A percentile compares a stretch with the other conserved stretches of the same genome.
Evolutionary conservation across 2,329 filamentous ascomycete species (phyloP).

Genomic region (Ophiocordyceps sinensis): DNA sequence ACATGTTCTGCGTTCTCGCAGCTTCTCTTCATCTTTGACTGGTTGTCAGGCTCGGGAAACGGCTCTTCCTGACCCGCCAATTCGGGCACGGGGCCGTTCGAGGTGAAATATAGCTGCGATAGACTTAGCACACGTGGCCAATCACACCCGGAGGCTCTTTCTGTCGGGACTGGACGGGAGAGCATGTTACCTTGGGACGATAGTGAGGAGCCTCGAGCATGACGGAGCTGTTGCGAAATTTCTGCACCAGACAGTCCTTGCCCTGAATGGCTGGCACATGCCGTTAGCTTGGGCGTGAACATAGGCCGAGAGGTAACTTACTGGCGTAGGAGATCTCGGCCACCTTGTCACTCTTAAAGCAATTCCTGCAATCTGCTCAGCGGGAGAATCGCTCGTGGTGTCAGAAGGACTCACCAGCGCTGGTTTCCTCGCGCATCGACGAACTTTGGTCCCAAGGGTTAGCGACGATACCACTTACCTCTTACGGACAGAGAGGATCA

Average conservation of each 20-base stretch:
- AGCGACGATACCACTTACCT: conserved; percentile 3
- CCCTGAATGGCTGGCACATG: conserved; percentile 65
- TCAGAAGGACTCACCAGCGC: conserved; percentile 40
- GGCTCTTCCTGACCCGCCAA: conserved; percentile 55
- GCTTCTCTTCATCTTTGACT: conserved; percentile 74
- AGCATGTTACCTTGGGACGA: conserved; percentile 56
- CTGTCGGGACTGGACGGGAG: no score
- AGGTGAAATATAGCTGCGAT: conserved; percentile 35
- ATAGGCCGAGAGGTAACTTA: conserved; percentile 17
- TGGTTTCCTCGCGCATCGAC: conserved; percentile 55
- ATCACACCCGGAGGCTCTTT: not conserved
- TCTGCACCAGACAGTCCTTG: conserved; percentile 77
- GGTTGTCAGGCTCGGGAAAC: conserved; percentile 71
- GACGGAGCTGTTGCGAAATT: conserved; percentile 92
- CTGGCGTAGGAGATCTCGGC: conserved; percentile 93
- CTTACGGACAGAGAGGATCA: not conserved
- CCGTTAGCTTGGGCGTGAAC: conserved; percentile 6
- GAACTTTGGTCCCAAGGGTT: conserved; percentile 35
- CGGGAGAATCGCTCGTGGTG: not conserved
- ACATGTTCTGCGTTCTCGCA: conserved; percentile 77
- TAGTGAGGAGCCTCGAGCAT: conserved; percentile 77
- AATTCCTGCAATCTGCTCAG: conserved; percentile 40
- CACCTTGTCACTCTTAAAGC: conserved; percentile 70
- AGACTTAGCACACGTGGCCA: not conserved
- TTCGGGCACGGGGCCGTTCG: conserved; percentile 30